Evolutionary conservation across 2,329 filamentous ascomycete genomes (phyloP).

Genomic region (Pestalotiopsis sp.): DNA sequence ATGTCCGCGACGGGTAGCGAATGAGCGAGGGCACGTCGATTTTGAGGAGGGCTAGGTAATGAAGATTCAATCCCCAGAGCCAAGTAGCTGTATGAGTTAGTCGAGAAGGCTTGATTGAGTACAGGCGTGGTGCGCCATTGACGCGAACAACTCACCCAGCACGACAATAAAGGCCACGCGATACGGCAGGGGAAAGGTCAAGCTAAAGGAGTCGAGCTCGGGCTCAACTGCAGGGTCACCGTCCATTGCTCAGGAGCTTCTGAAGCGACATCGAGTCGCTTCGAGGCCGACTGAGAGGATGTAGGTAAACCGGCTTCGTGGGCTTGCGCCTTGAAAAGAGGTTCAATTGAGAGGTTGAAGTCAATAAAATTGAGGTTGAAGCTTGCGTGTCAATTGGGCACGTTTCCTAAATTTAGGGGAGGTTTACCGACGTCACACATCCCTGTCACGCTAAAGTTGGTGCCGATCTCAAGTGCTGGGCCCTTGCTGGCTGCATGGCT

Average conservation of each 20-base stretch:
- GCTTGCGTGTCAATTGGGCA: slow-evolving; percentile 8
- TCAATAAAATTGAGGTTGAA: background rate
- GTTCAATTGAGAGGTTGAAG: background rate
- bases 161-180: slow-evolving; percentile 85
- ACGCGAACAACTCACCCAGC: slow-evolving; percentile 63
- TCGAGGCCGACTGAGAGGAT: background rate
- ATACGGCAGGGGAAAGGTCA: slow-evolving; percentile 86
- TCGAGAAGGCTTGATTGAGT: slow-evolving; percentile 8
- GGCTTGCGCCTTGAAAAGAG: background rate
- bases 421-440: slow-evolving; percentile 16
- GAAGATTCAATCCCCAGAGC: slow-evolving; percentile 93
- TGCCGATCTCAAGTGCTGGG: background rate
- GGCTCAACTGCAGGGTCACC: slow-evolving; percentile 73
- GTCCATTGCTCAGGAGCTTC: slow-evolving; percentile 57
- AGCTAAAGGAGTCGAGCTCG: slow-evolving; percentile 82
- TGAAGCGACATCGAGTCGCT: slow-evolving; percentile 21
- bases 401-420: slow-evolving; percentile 10
- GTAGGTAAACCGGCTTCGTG: background rate
- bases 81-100: slow-evolving; percentile 69
- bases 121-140: background rate
- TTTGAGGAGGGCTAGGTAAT: slow-evolving; percentile 77
- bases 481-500: too few relatives aligned
- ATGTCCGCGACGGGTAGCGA: slow-evolving; percentile 78
- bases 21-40: slow-evolving; percentile 90
- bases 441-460: slow-evolving; percentile 14